Evolutionary conservation across 2,329 filamentous ascomycete species (phyloP).

Genomic region (Fusarium sp.): DNA sequence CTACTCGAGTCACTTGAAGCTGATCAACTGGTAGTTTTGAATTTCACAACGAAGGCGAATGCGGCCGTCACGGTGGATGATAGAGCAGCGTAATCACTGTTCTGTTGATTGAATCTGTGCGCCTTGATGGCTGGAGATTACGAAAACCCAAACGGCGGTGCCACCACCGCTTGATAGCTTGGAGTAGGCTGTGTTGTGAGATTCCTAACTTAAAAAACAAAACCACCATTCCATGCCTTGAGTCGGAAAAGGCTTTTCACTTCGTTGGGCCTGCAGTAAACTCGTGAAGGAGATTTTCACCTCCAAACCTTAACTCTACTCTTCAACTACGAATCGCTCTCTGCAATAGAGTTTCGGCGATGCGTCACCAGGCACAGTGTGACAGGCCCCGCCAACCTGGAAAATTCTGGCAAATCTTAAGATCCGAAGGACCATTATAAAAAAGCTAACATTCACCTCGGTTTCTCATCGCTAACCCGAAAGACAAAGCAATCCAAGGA

Average conservation of each 20-base stretch:
- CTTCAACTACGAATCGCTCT: neutral
- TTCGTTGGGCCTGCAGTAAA: neutral
- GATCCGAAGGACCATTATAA: rapidly evolving
- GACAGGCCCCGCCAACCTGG: neutral
- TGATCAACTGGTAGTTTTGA: no score
- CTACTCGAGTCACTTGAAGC: no score
- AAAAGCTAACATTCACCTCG: neutral
- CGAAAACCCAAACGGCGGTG: neutral
- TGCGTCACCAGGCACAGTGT: neutral
- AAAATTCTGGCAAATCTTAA: neutral
- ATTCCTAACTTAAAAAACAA: no score
- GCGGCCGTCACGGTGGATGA: no score
- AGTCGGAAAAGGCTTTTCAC: neutral
- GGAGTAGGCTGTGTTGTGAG: rapidly evolving
- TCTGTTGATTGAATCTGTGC: neutral
- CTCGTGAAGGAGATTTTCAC: neutral
- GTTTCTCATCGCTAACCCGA: neutral
- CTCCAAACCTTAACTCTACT: neutral
- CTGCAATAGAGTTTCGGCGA: neutral
- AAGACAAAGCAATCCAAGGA: neutral
- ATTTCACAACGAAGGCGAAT: no score
- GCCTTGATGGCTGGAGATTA: neutral
- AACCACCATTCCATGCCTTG: neutral
- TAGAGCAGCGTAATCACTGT: neutral
- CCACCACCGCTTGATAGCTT: no score